Percentiles rank a stretch among this genome's conserved stretches.
phyloP scores from a whole-genome alignment of 805 yeast genomes.

The Tetrapisispora iriomotensis region DNA sequence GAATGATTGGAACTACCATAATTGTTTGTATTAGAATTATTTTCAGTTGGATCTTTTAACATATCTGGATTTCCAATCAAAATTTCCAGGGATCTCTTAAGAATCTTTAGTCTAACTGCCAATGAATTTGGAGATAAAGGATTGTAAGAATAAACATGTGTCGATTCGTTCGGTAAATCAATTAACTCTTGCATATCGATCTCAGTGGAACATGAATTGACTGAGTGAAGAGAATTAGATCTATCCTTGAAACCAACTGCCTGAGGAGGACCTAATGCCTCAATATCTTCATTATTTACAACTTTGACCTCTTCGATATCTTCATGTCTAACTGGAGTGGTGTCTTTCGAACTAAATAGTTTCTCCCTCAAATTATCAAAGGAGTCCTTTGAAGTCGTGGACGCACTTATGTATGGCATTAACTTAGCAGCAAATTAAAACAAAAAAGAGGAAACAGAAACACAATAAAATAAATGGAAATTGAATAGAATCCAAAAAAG shows the following conservation, averaged over 20 bases:
- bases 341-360: constrained; percentile 12
- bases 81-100: constrained; percentile 68
- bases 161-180: constrained; percentile 65
- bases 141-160: constrained; percentile 80
- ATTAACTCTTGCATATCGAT: constrained; percentile 37
- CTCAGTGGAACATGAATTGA: constrained; percentile 12
- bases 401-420: constrained; percentile 29
- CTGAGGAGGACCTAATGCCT: background rate
- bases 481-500: background rate
- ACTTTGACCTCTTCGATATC: too few relatives aligned
- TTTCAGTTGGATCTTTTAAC: constrained; percentile 13
- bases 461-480: background rate
- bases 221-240: constrained; percentile 8
- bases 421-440: background rate
- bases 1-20: background rate
- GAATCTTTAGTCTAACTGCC: constrained; percentile 62
- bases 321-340: background rate
- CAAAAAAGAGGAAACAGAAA: background rate
- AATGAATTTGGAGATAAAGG: constrained; percentile 72
- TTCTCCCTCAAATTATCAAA: constrained; percentile 23
- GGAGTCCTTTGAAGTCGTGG: constrained; percentile 18
- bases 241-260: background rate
- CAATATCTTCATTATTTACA: background rate
- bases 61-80: constrained; percentile 49
- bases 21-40: background rate